These are phyloP conservation scores for Simplicillium aogashimaense DNA, from an alignment of 2,329 filamentous ascomycete genomes.

Conservation along the genomic window DNA sequence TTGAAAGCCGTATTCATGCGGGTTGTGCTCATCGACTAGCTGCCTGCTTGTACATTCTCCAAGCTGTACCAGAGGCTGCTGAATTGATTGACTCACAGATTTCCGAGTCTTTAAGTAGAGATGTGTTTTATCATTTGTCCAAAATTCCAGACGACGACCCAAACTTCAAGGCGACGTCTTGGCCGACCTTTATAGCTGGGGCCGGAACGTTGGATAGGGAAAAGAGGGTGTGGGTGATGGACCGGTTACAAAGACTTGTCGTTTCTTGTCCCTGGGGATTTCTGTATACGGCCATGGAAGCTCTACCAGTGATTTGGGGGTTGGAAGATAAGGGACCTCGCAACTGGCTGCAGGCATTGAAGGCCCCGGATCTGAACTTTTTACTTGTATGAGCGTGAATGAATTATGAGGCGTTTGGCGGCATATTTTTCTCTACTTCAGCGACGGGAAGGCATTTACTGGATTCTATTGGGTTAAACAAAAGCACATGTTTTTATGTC, in stretches of 20 bases:
- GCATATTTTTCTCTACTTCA: too few relatives aligned
- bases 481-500: too few relatives aligned
- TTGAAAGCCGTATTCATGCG: slow-evolving; percentile 27
- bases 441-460: too few relatives aligned
- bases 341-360: slow-evolving; percentile 35
- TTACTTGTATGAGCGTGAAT: slow-evolving; percentile 25
- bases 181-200: slow-evolving; percentile 47
- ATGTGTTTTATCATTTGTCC: slow-evolving; percentile 36
- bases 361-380: slow-evolving; percentile 29
- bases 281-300: slow-evolving; percentile 33
- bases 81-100: slow-evolving; percentile 16
- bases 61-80: slow-evolving; percentile 22
- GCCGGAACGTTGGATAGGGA: slow-evolving; percentile 34
- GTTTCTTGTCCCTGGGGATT: slow-evolving; percentile 37
- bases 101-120: slow-evolving; percentile 26
- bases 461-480: too few relatives aligned
- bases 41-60: slow-evolving; percentile 34
- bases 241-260: slow-evolving; percentile 30
- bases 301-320: slow-evolving; percentile 32
- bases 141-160: slow-evolving; percentile 36
- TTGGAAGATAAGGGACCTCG: slow-evolving; percentile 17
- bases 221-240: slow-evolving; percentile 37
- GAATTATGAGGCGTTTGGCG: too few relatives aligned
- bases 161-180: slow-evolving; percentile 46
- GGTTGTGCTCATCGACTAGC: slow-evolving; percentile 32